Evolutionary conservation across 805 yeast species (phyloP), one percentile per base, ranked within the genome.

Genomic region (Sugiyamaella lignohabitans): DNA sequence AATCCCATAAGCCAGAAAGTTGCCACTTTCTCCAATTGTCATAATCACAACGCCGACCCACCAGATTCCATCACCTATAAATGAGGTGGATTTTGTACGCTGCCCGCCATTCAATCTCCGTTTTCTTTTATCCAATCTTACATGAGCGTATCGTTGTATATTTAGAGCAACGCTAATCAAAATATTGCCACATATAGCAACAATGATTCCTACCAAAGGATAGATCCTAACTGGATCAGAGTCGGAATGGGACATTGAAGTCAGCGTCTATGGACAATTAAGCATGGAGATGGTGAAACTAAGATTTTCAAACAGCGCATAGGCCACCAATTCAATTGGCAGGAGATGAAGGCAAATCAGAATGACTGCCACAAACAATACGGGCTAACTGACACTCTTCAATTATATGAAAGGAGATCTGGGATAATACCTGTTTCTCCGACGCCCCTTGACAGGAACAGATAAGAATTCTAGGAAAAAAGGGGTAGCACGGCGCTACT

Each of bases 1-100:
- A 38, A 72, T 58, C 0, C 79, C 79, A 51, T 72, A 73, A 11
- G 76, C 75, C 6, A 74, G 56, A 49, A 74, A 72, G 53, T 72
- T 74, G 5, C 74, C 72, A 8, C 65, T 56, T 49, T 74, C 79
- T 3, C 79, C 78, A 35, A 57, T 21, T 43, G 71, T 61, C 68
- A 73, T 67, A 29, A 74, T 57, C 5, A 59, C 46, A 11, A 71
- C 60, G 1, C 77, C 78, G 2, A 64, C 34, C 66, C 71, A 69
- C 75, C 76, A 72, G 38, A 59, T 45, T 30, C 57, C 45, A 43
- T 59, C 45, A 23, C 29, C 29, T n/a, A 42, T 17, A 32, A 42
- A 42, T 19, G 41, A 17, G 11, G n/a, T 36, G 20, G 40, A 53
- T 24, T 47, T 56, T 53, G 49, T 45, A 24, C 53, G 47, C 6